Conservation (phyloP, 129 eudicot genomes). For the Pseudognaphalium luteoalbum region DNA sequence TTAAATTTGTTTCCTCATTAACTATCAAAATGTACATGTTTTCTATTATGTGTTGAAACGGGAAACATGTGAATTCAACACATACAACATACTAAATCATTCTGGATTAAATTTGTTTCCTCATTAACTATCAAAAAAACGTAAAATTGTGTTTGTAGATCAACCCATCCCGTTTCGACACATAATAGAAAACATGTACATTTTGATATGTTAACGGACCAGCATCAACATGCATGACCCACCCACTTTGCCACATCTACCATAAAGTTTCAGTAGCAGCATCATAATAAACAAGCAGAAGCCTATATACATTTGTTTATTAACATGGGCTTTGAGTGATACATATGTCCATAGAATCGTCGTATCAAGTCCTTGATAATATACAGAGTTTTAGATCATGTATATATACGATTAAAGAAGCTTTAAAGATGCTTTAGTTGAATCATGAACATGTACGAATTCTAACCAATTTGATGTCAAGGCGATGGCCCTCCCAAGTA, state of each 20-base stretch:
- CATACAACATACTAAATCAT: neutral
- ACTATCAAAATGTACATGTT: too few relatives aligned
- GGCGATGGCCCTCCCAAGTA: conserved; percentile 65
- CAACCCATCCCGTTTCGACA: neutral
- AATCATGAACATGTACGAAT: conserved; percentile 28
- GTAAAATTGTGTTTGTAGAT: neutral
- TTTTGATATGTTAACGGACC: neutral
- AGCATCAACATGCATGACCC: neutral
- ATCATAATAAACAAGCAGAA: conserved; percentile 1
- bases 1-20: neutral
- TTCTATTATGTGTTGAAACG: too few relatives aligned
- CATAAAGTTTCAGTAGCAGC: neutral
- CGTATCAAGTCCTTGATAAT: conserved; percentile 19
- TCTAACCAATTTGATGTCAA: conserved; percentile 23
- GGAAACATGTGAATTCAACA: neutral
- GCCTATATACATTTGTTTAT: conserved; percentile 22
- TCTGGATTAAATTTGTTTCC: neutral
- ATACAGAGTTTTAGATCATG: conserved; percentile 23
- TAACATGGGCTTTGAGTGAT: conserved; percentile 27
- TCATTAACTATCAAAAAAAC: neutral
- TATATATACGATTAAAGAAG: conserved; percentile 29
- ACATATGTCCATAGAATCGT: conserved; percentile 27
- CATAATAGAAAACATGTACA: neutral
- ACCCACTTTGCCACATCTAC: neutral
- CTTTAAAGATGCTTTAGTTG: conserved; percentile 12